Evolutionary conservation across 2,329 filamentous ascomycete genomes (phyloP), one percentile per base, ranked within the genome.

Genomic region (Colletotrichum navitas): DNA sequence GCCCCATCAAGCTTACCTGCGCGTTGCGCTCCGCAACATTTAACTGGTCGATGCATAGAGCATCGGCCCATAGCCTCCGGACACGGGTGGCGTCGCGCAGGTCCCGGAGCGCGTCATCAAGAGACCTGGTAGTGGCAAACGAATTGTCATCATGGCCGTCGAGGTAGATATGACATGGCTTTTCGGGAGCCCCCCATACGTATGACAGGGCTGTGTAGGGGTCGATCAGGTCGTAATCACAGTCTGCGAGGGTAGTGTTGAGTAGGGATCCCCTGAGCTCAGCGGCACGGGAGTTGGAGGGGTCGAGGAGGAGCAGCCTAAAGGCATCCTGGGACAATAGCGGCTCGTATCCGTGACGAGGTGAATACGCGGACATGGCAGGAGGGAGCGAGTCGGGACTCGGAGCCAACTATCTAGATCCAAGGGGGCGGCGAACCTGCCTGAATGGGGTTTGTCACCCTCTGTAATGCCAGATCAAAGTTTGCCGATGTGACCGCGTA

Each of bases 31-130:
- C 79, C 0, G 51, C 47, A 0, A 63, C 18, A 16, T 78, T 66
- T 6, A 36, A 10, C 64, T 80, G 78, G 68, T 81, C 75, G 74
- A 81, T 80, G 68, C 79, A 77, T 14, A 80, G 75, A 26, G 80
- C 78, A 56, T 81, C 79, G 0, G 79, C 74, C 63, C 79, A 81
- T 5, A 81, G 4, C 4, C 55, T 56, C 3, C 26, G 63, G 6
- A n/a, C 36, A 4, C 71, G 71, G 1, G 59, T 85, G 14, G 81
- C 81, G 45, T 79, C 81, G 43, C 81, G 80, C 67, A 83, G 82
- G 64, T 84, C 82, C 14, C 82, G 75, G 18, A 84, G 74, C 4
- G 82, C 82, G 11, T 71, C 59, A 8, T 43, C 5, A 0, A 71
- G 21, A 0, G 68, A 71, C 26, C n/a, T 51, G 2, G 65, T 71